Conservation (phyloP, 371 early-diverging fungal species). For the Mucor racemosus region DNA sequence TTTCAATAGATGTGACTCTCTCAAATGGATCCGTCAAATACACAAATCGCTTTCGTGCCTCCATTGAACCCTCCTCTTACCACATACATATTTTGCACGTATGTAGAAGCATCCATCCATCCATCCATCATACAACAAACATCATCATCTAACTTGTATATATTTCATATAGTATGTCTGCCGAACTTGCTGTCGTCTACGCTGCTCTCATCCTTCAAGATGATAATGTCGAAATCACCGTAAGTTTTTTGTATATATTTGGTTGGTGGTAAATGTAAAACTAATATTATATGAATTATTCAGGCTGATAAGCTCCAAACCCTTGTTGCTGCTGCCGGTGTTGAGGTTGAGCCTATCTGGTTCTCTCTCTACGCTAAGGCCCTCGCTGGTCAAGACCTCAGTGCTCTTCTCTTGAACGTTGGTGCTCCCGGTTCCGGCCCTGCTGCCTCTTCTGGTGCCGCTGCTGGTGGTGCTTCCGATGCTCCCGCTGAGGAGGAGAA, state of each 20-base stretch:
- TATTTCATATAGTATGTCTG: conserved; percentile 52
- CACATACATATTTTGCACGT: conserved; percentile 32
- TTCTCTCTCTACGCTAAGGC: conserved; percentile 97
- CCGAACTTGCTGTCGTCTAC: conserved; percentile 95
- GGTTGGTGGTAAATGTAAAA: neutral
- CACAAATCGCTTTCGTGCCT: conserved; percentile 6
- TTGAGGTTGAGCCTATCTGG: conserved; percentile 96
- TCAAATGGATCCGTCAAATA: conserved; percentile 11
- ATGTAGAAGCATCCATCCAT: conserved; percentile 34
- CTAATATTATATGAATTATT: neutral
- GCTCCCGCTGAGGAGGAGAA: conserved; percentile 62
- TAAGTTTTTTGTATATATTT: conserved; percentile 49
- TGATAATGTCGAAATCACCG: conserved; percentile 95
- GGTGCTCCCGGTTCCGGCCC: conserved; percentile 76
- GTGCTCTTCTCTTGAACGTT: conserved; percentile 89
- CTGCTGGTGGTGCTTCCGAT: conserved; percentile 61
- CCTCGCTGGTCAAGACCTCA: conserved; percentile 92
- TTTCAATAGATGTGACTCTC: conserved; percentile 9
- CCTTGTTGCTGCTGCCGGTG: conserved; percentile 91
- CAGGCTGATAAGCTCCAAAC: conserved; percentile 95
- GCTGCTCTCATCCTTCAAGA: conserved; percentile 98
- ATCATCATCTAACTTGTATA: neutral
- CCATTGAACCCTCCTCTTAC: conserved; percentile 29
- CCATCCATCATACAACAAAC: conserved; percentile 23
- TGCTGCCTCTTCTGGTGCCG: conserved; percentile 59